Evolutionary conservation across 805 yeast genomes (phyloP).

Genomic region (Priceomyces carsonii): DNA sequence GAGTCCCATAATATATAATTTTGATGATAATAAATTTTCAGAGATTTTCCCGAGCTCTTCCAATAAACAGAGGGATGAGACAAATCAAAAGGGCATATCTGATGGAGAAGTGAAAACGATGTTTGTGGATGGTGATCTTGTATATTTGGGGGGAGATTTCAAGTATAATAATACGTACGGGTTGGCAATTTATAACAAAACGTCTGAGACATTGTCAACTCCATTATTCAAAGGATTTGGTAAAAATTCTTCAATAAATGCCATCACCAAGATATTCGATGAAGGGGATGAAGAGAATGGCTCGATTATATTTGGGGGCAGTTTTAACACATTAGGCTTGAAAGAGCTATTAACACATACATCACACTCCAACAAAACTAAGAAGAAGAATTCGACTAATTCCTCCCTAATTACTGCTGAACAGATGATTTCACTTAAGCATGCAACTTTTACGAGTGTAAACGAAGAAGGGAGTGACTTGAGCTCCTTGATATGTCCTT

Average conservation of each 20-base stretch:
- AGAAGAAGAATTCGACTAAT: slow-evolving; percentile 31
- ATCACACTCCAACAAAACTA: slow-evolving; percentile 21
- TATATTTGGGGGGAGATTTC: slow-evolving; percentile 84
- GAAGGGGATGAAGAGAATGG: slow-evolving; percentile 36
- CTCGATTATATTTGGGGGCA: slow-evolving; percentile 77
- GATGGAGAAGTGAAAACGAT: slow-evolving; percentile 36
- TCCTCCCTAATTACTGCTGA: slow-evolving; percentile 51
- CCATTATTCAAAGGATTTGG: slow-evolving; percentile 81
- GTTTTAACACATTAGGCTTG: slow-evolving; percentile 63
- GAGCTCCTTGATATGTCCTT: slow-evolving; percentile 59
- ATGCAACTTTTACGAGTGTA: slow-evolving; percentile 53
- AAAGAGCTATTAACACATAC: slow-evolving; percentile 41
- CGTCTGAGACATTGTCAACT: slow-evolving; percentile 38
- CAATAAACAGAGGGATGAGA: slow-evolving; percentile 15
- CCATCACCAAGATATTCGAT: slow-evolving; percentile 53
- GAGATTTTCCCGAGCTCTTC: slow-evolving; percentile 17
- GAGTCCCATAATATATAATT: slow-evolving; percentile 39
- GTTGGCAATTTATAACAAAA: slow-evolving; percentile 62
- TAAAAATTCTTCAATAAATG: slow-evolving; percentile 53
- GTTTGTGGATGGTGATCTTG: slow-evolving; percentile 42
- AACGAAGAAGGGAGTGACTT: slow-evolving; percentile 35
- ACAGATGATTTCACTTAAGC: slow-evolving; percentile 59
- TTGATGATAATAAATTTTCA: slow-evolving; percentile 23
- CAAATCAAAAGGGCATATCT: slow-evolving; percentile 6
- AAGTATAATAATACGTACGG: slow-evolving; percentile 53